Evolutionary conservation across 2,329 filamentous ascomycete species (phyloP).

Genomic region (Diaporthe humulicola): DNA sequence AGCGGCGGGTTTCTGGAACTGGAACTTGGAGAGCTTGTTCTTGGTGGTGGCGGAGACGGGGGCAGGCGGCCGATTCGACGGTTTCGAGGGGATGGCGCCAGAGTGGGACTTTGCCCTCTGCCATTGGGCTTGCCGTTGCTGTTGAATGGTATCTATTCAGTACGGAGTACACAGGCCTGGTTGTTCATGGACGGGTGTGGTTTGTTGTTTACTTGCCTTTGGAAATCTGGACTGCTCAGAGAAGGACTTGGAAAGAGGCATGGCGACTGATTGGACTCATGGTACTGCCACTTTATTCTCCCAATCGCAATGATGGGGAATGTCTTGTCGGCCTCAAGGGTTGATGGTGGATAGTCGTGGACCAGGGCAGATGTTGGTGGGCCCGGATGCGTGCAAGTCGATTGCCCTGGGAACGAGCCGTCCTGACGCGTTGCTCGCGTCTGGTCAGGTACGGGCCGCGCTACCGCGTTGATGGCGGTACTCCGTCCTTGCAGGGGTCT

Average conservation of each 20-base stretch:
- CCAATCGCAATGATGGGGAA: constrained; percentile 16
- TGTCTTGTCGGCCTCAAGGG: background rate
- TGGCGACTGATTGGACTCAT: constrained; percentile 42
- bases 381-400: constrained; percentile 16
- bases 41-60: constrained; percentile 71
- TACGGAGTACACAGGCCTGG: background rate
- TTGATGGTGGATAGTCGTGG: background rate
- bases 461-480: constrained; percentile 2
- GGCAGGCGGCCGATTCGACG: constrained; percentile 49
- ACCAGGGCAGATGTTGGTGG: constrained; percentile 10
- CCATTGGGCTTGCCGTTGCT: constrained; percentile 61
- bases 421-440: constrained; percentile 29
- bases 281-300: constrained; percentile 38
- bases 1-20: constrained; percentile 60
- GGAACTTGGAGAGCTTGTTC: constrained; percentile 70
- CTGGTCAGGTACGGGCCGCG: background rate
- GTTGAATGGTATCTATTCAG: background rate
- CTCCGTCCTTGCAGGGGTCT: constrained; percentile 27
- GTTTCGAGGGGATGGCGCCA: constrained; percentile 52
- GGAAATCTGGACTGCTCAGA: constrained; percentile 54
- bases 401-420: constrained; percentile 28
- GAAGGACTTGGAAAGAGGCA: constrained; percentile 57
- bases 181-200: background rate
- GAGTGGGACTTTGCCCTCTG: constrained; percentile 66
- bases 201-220: constrained; percentile 44